phyloP scores from a whole-genome alignment of 331 rosid genomes.

The Quercus lobata region DNA sequence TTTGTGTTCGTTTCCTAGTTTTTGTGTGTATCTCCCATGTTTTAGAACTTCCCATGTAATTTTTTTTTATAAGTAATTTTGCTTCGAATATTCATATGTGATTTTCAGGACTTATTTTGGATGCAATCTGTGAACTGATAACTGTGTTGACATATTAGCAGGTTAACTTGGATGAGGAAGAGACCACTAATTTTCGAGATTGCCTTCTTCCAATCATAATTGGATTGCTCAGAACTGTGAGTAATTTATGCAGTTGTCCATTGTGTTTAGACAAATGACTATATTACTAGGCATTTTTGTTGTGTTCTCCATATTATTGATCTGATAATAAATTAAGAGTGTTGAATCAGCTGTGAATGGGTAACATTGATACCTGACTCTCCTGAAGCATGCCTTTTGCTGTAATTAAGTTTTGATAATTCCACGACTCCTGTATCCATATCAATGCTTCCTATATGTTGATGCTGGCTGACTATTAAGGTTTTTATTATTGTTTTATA shows the following conservation, averaged over 20 bases:
- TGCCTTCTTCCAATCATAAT: slow-evolving; percentile 84
- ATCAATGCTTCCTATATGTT: not conserved
- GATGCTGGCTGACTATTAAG: not conserved
- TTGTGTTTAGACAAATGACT: not conserved
- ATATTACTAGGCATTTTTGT: not conserved
- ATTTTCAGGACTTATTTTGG: slow-evolving; percentile 13
- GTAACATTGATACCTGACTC: not conserved
- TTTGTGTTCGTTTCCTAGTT: not conserved
- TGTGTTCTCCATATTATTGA: not conserved
- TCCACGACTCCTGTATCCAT: not conserved
- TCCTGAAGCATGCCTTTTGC: not conserved
- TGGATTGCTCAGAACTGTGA: slow-evolving; percentile 98
- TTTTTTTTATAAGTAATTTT: not conserved
- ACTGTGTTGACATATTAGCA: slow-evolving; percentile 33
- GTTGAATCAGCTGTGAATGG: not conserved
- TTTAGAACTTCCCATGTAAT: not conserved
- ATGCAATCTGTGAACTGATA: slow-evolving; percentile 32
- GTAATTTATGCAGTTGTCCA: slow-evolving; percentile 26
- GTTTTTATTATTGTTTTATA: not conserved
- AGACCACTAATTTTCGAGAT: slow-evolving; percentile 62
- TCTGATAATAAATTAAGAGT: not conserved
- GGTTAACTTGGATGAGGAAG: slow-evolving; percentile 86
- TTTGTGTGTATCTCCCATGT: not conserved
- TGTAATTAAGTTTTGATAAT: not conserved
- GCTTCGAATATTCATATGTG: not conserved